These are phyloP conservation scores for Raddia guianensis DNA, from an alignment of 176 grass and related monocot genomes.

Conservation along the genomic window DNA sequence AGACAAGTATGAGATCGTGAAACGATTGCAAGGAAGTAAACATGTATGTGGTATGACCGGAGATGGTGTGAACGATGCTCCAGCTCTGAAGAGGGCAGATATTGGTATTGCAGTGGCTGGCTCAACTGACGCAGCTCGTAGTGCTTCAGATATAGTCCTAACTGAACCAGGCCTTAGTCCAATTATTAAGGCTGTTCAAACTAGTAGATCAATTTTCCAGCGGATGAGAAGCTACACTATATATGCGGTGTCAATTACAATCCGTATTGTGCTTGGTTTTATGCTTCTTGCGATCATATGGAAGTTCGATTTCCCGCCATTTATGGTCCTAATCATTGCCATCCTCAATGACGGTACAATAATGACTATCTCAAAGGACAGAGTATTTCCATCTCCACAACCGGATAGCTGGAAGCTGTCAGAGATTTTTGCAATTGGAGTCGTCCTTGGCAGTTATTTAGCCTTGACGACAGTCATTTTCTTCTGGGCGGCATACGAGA, in stretches of 20 bases:
- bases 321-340: conserved; percentile 95
- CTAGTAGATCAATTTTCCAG: conserved; percentile 94
- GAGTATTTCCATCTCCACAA: conserved; percentile 81
- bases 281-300: conserved; percentile 91
- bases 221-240: conserved; percentile 96
- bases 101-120: conserved; percentile 92
- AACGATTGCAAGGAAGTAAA: conserved; percentile 85
- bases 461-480: conserved; percentile 97
- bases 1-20: conserved; percentile 96
- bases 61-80: conserved; percentile 93
- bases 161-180: conserved; percentile 91
- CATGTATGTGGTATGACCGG: conserved; percentile 95
- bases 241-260: conserved; percentile 94
- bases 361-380: conserved; percentile 96
- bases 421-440: conserved; percentile 90
- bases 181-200: conserved; percentile 91
- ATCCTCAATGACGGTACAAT: conserved; percentile 97
- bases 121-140: conserved; percentile 82
- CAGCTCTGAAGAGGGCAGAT: conserved; percentile 89
- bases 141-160: conserved; percentile 89
- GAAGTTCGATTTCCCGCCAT: conserved; percentile 89
- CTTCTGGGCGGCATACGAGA: conserved; percentile 91
- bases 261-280: conserved; percentile 98
- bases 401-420: conserved; percentile 93
- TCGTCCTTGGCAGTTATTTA: conserved; percentile 76